These are phyloP conservation scores for Ophiostoma ulmi DNA, from an alignment of 2,329 filamentous ascomycete species.

Conservation along the genomic window DNA sequence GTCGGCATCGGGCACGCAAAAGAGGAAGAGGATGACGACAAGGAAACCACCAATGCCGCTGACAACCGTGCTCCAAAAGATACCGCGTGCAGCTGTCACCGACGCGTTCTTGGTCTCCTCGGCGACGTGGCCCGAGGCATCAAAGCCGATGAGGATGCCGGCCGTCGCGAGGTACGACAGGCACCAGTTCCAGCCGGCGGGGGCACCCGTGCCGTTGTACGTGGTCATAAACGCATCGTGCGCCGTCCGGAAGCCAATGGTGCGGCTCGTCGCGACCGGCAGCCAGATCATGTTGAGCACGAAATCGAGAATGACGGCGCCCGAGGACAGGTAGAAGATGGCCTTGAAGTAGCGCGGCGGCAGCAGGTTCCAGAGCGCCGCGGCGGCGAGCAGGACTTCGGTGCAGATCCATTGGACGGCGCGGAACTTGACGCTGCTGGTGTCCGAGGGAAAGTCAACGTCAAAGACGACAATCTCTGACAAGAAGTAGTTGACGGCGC, in stretches of 20 bases:
- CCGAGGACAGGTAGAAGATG: slow-evolving; percentile 23
- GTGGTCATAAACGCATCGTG: slow-evolving; percentile 26
- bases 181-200: slow-evolving; percentile 26
- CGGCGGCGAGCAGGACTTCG: slow-evolving; percentile 23
- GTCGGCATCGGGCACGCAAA: slow-evolving; percentile 23
- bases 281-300: slow-evolving; percentile 26
- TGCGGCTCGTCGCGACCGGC: slow-evolving; percentile 21
- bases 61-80: slow-evolving; percentile 25
- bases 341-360: slow-evolving; percentile 22
- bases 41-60: slow-evolving; percentile 23
- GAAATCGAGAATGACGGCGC: slow-evolving; percentile 23
- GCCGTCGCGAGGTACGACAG: slow-evolving; percentile 24
- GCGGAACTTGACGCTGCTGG: slow-evolving; percentile 20
- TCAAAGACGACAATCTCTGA: slow-evolving; percentile 23
- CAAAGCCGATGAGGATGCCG: slow-evolving; percentile 25
- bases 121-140: slow-evolving; percentile 26
- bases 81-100: slow-evolving; percentile 22
- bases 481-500: slow-evolving; percentile 24
- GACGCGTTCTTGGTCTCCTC: slow-evolving; percentile 26
- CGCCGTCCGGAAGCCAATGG: slow-evolving; percentile 22
- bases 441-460: slow-evolving; percentile 22
- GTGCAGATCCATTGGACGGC: slow-evolving; percentile 26
- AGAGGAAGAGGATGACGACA: slow-evolving; percentile 23
- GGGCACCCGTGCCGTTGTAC: slow-evolving; percentile 25
- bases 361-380: slow-evolving; percentile 22